Base-by-base conservation (phyloP, 192 early-diverging fungal species). In the Phycomyces blakesleeanus region DNA sequence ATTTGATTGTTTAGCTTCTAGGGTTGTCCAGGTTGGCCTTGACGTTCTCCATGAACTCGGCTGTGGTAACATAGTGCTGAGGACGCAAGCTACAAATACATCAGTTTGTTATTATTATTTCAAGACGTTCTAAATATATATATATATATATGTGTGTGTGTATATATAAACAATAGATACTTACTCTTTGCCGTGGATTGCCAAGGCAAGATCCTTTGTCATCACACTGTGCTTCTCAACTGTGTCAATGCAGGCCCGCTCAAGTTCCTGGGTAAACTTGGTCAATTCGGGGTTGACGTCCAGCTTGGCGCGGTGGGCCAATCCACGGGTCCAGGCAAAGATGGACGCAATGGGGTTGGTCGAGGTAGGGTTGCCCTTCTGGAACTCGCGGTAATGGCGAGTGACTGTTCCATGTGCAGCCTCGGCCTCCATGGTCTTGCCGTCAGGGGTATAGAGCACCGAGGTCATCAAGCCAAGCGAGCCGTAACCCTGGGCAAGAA, bases 291-390 rank as follows among this genome's bases (percentile, higher is more conserved):
- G 72, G 72, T 93, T 91, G 41, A 84, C 78, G 67, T 98, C 96
- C 26, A 98, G 79, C 85, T 92, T 93, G 66, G 95, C 94, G 51
- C 96, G 91, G 77, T 97, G 95, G 37, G 84, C 89, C 34, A 98
- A 81, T 53, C 96, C 96, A 51, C 95, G 91, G 44, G 93, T 87
- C 91, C 91, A 93, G 47, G 96, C 96, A 74, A 94, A 98, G 76
- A 98, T 97, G 29, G 88, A 91, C 20, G 96, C 96, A 55, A 98
- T 91, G 0, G 96, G 92, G 87, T 98, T 98, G 69, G 96, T 98
- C 25, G 88, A 90, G 3, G 96, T 98, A 66, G 91, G 84, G 34
- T 89, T 85, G 65, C 96, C 96, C 71, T 92, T 89, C 75, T 98
- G 96, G 83, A 97, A 92, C 75, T 96, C 91, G 57, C 90, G 84